phyloP scores from a whole-genome alignment of 306 rosid genomes.

The Echinosophora koreensis region DNA sequence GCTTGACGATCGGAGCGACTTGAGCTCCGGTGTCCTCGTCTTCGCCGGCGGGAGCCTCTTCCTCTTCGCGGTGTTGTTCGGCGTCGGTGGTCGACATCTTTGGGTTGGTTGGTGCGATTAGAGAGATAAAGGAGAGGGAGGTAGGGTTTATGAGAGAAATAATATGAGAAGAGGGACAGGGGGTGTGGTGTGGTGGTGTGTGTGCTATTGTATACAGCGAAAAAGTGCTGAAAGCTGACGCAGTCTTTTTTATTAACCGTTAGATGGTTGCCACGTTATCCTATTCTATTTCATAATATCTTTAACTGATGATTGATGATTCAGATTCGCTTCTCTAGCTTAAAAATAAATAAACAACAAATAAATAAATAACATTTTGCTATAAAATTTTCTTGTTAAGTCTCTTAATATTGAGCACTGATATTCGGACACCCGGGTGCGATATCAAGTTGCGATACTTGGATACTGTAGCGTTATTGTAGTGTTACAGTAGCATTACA shows the following conservation, averaged over 20 bases:
- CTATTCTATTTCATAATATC: not conserved
- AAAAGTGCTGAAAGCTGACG: not conserved
- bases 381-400: too few species aligned
- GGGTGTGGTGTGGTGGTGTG: not conserved
- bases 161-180: not conserved
- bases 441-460: too few species aligned
- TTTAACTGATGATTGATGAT: not conserved
- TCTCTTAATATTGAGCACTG: too few species aligned
- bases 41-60: constrained; percentile 76
- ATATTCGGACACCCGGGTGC: too few species aligned
- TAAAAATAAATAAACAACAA: too few species aligned
- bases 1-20: constrained; percentile 87
- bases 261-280: not conserved
- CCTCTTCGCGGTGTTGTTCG: constrained; percentile 79
- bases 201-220: not conserved
- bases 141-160: constrained; percentile 38
- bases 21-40: constrained; percentile 98
- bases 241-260: not conserved
- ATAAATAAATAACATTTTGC: too few species aligned
- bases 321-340: not conserved
- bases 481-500: too few species aligned
- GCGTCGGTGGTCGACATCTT: constrained; percentile 71
- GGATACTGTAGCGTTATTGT: too few species aligned
- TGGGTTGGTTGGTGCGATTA: not conserved
- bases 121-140: not conserved